Evolutionary conservation across 768 basidiomycete genomes (phyloP).

Genomic region (Galerina marginata): DNA sequence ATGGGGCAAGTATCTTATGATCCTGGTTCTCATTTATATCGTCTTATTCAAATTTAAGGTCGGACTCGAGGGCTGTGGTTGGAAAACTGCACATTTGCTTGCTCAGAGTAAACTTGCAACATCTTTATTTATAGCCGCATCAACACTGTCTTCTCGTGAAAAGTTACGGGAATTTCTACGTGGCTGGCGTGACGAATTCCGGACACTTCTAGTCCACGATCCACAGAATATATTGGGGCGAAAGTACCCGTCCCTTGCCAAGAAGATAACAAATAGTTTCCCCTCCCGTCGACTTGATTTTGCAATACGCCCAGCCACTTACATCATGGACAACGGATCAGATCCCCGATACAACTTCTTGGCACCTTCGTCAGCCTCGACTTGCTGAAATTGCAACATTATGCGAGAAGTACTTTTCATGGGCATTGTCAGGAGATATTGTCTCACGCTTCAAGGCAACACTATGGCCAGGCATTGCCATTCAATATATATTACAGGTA

Average conservation of each 20-base stretch:
- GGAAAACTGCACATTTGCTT: background rate
- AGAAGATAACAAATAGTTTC: background rate
- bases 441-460: background rate
- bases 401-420: background rate
- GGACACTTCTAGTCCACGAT: background rate
- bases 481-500: conserved; percentile 17
- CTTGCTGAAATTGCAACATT: background rate
- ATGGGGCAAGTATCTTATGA: background rate
- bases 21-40: background rate
- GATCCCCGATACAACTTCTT: background rate
- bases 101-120: conserved; percentile 1
- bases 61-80: conserved; percentile 12
- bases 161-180: background rate
- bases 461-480: conserved; percentile 16
- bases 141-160: background rate
- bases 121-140: conserved; percentile 4
- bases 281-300: background rate
- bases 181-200: conserved; percentile 5
- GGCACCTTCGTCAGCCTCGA: background rate
- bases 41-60: background rate
- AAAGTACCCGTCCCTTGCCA: background rate
- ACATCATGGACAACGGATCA: background rate
- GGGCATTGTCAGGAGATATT: background rate
- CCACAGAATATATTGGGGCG: background rate
- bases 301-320: background rate